These are phyloP conservation scores for Aspergillus haitiensis DNA, from an alignment of 495 filamentous ascomycete species.

Conservation along the genomic window DNA sequence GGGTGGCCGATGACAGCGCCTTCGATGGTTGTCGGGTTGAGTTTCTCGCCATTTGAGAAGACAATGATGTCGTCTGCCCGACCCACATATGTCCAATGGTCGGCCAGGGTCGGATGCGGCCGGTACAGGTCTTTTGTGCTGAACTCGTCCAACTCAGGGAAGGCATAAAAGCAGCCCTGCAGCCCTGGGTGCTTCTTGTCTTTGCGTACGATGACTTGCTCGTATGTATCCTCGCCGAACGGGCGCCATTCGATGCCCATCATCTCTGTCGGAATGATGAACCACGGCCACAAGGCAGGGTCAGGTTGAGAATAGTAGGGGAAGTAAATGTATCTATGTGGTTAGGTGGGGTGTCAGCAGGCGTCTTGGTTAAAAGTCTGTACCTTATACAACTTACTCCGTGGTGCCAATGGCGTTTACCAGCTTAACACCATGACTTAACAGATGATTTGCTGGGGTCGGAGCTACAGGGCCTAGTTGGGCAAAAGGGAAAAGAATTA, in stretches of 20 bases:
- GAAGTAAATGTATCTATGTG: constrained; percentile 12
- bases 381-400: not conserved
- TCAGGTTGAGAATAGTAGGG: constrained; percentile 23
- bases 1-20: constrained; percentile 44
- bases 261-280: constrained; percentile 18
- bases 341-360: not conserved
- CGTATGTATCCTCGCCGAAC: constrained; percentile 17
- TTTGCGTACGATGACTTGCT: constrained; percentile 13
- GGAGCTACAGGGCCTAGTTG: constrained; percentile 15
- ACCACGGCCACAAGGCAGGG: constrained; percentile 19
- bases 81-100: constrained; percentile 15
- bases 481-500: not conserved
- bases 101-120: constrained; percentile 12
- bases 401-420: constrained; percentile 20
- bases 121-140: constrained; percentile 19
- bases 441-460: constrained; percentile 1
- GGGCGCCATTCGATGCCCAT: constrained; percentile 24
- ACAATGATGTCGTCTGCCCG: constrained; percentile 57
- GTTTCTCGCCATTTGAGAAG: constrained; percentile 61
- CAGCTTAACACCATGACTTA: constrained; percentile 12
- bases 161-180: constrained; percentile 22
- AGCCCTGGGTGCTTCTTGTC: constrained; percentile 12
- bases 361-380: not conserved
- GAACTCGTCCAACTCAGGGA: constrained; percentile 19
- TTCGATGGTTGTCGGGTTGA: constrained; percentile 58